These are phyloP conservation scores for Vaccinium myrtillus DNA, from an alignment of 148 eudicot species.

Conservation along the genomic window DNA sequence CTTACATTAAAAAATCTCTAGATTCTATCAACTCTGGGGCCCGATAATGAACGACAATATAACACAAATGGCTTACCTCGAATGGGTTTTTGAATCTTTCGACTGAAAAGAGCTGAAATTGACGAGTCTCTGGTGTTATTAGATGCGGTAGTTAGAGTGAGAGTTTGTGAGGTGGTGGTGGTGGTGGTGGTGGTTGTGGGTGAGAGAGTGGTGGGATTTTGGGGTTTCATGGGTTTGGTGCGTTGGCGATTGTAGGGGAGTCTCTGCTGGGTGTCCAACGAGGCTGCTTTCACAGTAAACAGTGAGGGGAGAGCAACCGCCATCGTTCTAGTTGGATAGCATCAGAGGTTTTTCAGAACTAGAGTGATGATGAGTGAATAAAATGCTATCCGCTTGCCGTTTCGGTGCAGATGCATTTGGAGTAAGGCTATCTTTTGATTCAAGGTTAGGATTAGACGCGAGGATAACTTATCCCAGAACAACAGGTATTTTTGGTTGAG, in stretches of 20 bases:
- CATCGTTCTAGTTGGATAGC: constrained; percentile 10
- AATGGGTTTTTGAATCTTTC: constrained; percentile 22
- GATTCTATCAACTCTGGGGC: too few relatives aligned
- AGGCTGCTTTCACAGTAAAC: constrained; percentile 35
- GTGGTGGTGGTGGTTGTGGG: constrained; percentile 17
- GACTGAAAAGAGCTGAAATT: constrained; percentile 52
- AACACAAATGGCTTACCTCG: constrained; percentile 36
- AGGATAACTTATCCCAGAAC: neutral
- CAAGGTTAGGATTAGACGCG: neutral
- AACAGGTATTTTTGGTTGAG: too few relatives aligned
- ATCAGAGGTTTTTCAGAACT: neutral
- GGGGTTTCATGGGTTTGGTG: constrained; percentile 36
- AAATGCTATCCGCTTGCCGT: neutral
- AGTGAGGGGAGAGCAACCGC: constrained; percentile 13
- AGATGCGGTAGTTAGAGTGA: constrained; percentile 2
- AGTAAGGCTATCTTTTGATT: neutral
- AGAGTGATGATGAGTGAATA: neutral
- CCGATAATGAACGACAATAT: neutral
- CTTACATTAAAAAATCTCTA: too few relatives aligned
- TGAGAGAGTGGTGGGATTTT: constrained; percentile 15
- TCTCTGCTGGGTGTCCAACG: constrained; percentile 64
- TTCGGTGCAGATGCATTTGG: neutral
- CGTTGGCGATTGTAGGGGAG: constrained; percentile 62
- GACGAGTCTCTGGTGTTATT: constrained; percentile 23
- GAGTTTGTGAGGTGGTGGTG: constrained; percentile 5